A percentile compares a stretch with the other conserved stretches of the same genome.
Conservation (phyloP, 2,329 filamentous ascomycete species). For the Lachnellula hyalina region DNA sequence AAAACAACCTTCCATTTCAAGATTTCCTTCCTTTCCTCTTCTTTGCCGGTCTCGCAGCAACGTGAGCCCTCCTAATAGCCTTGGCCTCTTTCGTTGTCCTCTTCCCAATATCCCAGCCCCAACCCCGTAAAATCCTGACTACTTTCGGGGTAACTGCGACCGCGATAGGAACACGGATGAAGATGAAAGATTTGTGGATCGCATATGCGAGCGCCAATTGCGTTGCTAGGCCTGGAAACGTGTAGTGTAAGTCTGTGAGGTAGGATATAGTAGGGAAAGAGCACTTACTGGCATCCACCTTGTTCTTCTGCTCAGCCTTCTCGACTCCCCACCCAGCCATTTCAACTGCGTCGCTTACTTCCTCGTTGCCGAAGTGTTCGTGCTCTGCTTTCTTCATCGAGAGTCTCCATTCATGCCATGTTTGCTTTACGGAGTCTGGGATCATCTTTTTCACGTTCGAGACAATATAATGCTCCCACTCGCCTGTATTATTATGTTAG, state of each 20-base stretch:
- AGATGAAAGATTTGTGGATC: conserved; percentile 97
- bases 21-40: conserved; percentile 3
- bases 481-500: conserved; percentile 36
- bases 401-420: conserved; percentile 45
- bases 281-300: conserved; percentile 68
- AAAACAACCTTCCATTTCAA: background rate
- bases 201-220: conserved; percentile 92
- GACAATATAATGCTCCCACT: conserved; percentile 62
- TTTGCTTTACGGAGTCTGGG: conserved; percentile 52
- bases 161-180: conserved; percentile 87
- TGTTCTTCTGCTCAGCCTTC: conserved; percentile 55
- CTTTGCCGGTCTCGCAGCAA: conserved; percentile 8
- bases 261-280: background rate
- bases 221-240: conserved; percentile 56
- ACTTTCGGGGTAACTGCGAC: conserved; percentile 89
- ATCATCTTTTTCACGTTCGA: conserved; percentile 53
- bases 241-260: background rate
- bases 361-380: conserved; percentile 39
- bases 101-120: conserved; percentile 96
- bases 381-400: conserved; percentile 43
- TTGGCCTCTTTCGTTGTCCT: conserved; percentile 41
- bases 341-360: conserved; percentile 43
- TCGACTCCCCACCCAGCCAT: conserved; percentile 56
- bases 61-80: conserved; percentile 18
- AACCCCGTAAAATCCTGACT: conserved; percentile 78